Conservation (phyloP, 768 basidiomycete species). For the Suillus cothurnatus region DNA sequence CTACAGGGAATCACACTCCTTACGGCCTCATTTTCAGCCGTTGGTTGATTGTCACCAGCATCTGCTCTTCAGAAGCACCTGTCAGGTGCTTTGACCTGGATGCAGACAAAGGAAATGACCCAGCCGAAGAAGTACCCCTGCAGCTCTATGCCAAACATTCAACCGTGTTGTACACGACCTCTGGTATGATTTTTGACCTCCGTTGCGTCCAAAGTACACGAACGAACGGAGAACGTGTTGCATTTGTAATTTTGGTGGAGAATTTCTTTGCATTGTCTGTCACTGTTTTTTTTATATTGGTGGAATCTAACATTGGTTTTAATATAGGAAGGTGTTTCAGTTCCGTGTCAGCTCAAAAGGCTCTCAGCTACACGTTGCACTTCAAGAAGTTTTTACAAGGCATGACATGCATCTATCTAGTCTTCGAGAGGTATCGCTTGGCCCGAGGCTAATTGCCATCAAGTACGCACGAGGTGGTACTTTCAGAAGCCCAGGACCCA, state of each 20-base stretch:
- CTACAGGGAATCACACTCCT: slow-evolving; percentile 5
- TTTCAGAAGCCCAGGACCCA: slow-evolving; percentile 3
- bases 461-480: slow-evolving; percentile 5
- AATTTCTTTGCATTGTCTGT: slow-evolving; percentile 5
- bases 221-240: slow-evolving; percentile 5
- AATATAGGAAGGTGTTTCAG: slow-evolving; percentile 6
- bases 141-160: slow-evolving; percentile 9
- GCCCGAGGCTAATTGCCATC: slow-evolving; percentile 7
- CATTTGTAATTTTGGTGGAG: slow-evolving; percentile 8
- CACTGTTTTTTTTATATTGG: not conserved
- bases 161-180: slow-evolving; percentile 6
- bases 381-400: slow-evolving; percentile 4
- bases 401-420: slow-evolving; percentile 9
- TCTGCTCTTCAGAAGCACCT: slow-evolving; percentile 8
- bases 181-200: slow-evolving; percentile 9
- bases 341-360: not conserved
- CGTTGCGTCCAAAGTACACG: slow-evolving; percentile 6
- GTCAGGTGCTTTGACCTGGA: slow-evolving; percentile 8
- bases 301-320: not conserved
- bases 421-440: slow-evolving; percentile 6
- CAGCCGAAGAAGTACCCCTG: not conserved
- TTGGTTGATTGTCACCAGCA: slow-evolving; percentile 7
- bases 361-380: not conserved
- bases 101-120: slow-evolving; percentile 3
- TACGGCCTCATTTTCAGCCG: slow-evolving; percentile 7